phyloP scores from a whole-genome alignment of 2,329 filamentous ascomycete species.

The Aspergillus luchuensis region DNA sequence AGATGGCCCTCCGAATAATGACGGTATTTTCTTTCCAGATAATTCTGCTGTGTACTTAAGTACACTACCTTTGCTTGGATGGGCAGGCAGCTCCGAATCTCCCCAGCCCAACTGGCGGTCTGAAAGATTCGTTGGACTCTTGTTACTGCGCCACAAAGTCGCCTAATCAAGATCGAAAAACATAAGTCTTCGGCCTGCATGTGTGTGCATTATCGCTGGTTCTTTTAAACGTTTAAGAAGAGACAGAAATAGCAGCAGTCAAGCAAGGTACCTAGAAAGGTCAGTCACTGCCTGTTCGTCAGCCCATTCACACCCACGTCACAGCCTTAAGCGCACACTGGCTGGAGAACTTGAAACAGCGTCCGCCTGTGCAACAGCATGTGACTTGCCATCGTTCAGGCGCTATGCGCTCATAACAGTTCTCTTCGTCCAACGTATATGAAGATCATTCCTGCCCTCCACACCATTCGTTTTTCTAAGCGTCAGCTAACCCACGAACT shows the following conservation, averaged over 20 bases:
- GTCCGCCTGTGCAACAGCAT: neutral
- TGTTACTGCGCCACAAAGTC: neutral
- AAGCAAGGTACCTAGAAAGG: neutral
- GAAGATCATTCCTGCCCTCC: neutral
- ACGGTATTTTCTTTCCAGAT: neutral
- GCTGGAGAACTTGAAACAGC: neutral
- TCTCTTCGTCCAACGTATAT: neutral
- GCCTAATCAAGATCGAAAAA: neutral
- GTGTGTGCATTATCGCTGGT: neutral
- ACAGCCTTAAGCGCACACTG: neutral
- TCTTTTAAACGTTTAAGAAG: neutral
- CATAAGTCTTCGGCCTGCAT: neutral
- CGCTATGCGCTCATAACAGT: neutral
- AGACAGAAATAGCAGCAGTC: neutral
- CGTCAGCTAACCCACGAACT: neutral
- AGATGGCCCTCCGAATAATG: constrained; percentile 11
- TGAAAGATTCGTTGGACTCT: neutral
- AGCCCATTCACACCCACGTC: neutral
- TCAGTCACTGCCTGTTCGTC: neutral
- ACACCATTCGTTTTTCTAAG: neutral
- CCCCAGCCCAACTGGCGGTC: neutral
- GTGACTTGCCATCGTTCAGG: neutral
- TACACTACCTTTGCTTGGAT: neutral
- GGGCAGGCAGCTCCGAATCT: neutral
- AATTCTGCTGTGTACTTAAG: neutral